Conservation (phyloP, 345 rosid species). For the Conringia planisiliqua region DNA sequence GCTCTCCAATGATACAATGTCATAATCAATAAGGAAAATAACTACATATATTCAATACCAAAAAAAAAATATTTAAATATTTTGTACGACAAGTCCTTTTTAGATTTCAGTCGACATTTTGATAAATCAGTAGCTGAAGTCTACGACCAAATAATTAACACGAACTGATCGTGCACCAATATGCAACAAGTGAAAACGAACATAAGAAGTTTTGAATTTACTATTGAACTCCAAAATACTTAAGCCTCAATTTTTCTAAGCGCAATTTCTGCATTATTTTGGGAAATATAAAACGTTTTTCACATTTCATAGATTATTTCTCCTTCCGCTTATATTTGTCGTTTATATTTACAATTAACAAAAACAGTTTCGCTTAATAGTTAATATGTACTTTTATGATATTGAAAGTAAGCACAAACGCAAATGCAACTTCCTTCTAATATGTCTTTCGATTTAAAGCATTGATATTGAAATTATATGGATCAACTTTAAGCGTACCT, state of each 20-base stretch:
- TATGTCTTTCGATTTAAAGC: background rate
- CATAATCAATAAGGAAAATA: background rate
- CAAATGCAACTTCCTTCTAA: background rate
- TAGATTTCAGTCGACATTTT: background rate
- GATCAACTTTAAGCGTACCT: conserved; percentile 3
- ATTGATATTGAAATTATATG: background rate
- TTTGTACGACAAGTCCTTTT: background rate
- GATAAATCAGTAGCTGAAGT: background rate
- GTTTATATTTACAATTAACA: background rate
- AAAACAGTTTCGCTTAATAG: background rate
- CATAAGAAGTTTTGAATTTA: background rate
- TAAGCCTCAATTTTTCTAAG: background rate
- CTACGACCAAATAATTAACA: background rate
- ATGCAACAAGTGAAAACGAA: background rate
- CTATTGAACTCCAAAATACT: background rate
- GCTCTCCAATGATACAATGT: background rate
- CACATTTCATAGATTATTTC: background rate
- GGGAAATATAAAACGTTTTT: background rate
- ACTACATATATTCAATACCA: background rate
- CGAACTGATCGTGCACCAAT: background rate
- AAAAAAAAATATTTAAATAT: background rate
- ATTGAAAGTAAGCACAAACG: background rate
- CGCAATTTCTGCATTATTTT: background rate
- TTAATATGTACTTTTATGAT: background rate
- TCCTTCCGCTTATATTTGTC: background rate